Evolutionary conservation across 2,329 filamentous ascomycete genomes (phyloP).

Genomic region (Colletotrichum salicis): DNA sequence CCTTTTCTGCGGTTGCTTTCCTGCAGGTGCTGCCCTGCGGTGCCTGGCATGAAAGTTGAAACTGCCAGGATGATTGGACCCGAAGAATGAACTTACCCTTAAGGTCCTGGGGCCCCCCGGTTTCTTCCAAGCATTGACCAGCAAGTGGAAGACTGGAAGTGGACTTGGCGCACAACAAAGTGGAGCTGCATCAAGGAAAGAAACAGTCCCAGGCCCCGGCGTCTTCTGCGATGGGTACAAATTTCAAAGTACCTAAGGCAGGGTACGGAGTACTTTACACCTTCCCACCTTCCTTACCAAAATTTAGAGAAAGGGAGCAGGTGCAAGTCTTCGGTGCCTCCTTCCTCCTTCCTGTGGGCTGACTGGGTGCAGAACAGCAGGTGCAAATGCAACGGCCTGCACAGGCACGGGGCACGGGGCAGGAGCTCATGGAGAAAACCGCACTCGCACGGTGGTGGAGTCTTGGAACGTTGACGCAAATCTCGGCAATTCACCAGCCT

Average conservation of each 20-base stretch:
- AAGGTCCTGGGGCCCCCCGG: background rate
- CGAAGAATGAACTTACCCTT: background rate
- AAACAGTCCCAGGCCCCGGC: background rate
- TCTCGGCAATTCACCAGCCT: conserved; percentile 33
- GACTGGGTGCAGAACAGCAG: no score
- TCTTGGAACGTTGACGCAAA: conserved; percentile 16
- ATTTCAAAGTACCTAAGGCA: no score
- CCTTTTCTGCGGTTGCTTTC: background rate
- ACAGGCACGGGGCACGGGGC: background rate
- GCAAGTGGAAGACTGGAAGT: background rate
- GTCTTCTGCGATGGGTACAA: background rate
- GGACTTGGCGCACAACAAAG: background rate
- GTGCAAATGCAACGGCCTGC: background rate
- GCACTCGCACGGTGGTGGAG: background rate
- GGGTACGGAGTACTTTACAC: no score
- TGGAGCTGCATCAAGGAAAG: background rate
- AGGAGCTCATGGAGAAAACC: background rate
- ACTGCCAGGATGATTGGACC: conserved; percentile 10
- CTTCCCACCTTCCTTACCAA: background rate
- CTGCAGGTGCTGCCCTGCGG: conserved; percentile 4
- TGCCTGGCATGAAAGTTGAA: conserved; percentile 3
- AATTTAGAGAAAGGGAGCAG: background rate
- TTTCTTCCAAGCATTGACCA: background rate
- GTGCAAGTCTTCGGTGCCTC: no score
- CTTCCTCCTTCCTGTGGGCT: no score